phyloP scores from a whole-genome alignment of 2,329 filamentous ascomycete species.

The Colletotrichum tamarilloi region DNA sequence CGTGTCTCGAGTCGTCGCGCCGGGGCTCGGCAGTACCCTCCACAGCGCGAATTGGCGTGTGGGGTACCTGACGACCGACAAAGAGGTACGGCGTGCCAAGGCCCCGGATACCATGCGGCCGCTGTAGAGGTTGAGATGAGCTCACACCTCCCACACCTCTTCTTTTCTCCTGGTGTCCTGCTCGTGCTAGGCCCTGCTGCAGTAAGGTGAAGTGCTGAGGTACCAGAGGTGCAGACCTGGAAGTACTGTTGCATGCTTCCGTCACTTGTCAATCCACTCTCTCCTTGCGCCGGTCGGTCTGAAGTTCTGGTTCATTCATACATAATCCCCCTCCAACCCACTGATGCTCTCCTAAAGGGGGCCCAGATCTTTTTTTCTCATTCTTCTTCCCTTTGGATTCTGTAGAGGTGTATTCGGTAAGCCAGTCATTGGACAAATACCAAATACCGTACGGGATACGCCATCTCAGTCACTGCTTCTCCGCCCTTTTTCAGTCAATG shows the following conservation, averaged over 20 bases:
- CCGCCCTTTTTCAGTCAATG: slow-evolving; percentile 21
- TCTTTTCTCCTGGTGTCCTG: slow-evolving; percentile 13
- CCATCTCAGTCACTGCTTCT: not conserved
- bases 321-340: slow-evolving; percentile 34
- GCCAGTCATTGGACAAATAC: not conserved
- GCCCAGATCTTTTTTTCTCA: not conserved
- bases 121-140: slow-evolving; percentile 28
- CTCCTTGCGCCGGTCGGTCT: slow-evolving; percentile 24
- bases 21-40: slow-evolving; percentile 14
- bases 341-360: slow-evolving; percentile 5
- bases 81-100: slow-evolving; percentile 20
- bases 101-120: slow-evolving; percentile 12
- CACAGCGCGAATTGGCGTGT: not conserved
- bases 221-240: too few species aligned
- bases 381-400: not conserved
- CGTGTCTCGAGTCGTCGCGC: slow-evolving; percentile 5
- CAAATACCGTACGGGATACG: not conserved
- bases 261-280: slow-evolving; percentile 32
- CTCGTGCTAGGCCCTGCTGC: too few species aligned
- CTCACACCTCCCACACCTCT: slow-evolving; percentile 29
- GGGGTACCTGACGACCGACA: not conserved
- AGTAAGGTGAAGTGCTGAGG: not conserved
- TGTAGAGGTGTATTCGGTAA: not conserved
- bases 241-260: slow-evolving; percentile 28
- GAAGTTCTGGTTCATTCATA: slow-evolving; percentile 27